These are phyloP conservation scores for Nematodospora anomalae DNA, from an alignment of 1,139 yeast species.

Conservation along the genomic window DNA sequence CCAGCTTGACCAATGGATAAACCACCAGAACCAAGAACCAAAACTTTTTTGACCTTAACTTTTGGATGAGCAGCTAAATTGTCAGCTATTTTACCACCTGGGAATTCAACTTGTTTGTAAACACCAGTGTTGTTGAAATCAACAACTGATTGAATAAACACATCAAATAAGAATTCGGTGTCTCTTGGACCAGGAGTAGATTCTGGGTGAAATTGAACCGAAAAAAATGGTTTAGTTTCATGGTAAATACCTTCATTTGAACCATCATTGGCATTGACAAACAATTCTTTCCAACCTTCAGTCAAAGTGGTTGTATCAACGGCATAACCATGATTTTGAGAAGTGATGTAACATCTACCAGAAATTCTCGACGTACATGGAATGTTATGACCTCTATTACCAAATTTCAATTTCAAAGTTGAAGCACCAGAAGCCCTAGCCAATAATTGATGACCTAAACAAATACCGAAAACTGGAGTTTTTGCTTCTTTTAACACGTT, in stretches of 20 bases:
- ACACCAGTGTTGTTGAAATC: constrained; percentile 56
- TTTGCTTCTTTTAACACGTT: constrained; percentile 58
- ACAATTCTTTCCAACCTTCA: constrained; percentile 90
- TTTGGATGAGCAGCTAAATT: constrained; percentile 59
- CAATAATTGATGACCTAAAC: constrained; percentile 96
- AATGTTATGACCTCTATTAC: constrained; percentile 99
- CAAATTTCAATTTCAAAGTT: constrained; percentile 89
- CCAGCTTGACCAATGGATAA: constrained; percentile 99
- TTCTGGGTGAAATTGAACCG: constrained; percentile 99
- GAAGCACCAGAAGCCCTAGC: constrained; percentile 96
- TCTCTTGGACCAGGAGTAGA: constrained; percentile 99
- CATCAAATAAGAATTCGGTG: constrained; percentile 95
- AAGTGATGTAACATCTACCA: constrained; percentile 97
- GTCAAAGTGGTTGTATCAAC: constrained; percentile 78
- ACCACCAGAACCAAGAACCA: constrained; percentile 97
- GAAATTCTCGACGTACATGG: constrained; percentile 93
- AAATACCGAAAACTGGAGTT: constrained; percentile 92
- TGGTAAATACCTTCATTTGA: constrained; percentile 99
- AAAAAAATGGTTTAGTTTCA: constrained; percentile 82
- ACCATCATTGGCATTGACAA: constrained; percentile 94
- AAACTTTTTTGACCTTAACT: constrained; percentile 85
- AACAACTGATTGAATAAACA: constrained; percentile 79
- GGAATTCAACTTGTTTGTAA: constrained; percentile 78
- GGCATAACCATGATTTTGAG: constrained; percentile 98
- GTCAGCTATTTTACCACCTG: constrained; percentile 80